These are phyloP conservation scores for Sherardia arvensis DNA, from an alignment of 257 asterid genomes.

Conservation along the genomic window DNA sequence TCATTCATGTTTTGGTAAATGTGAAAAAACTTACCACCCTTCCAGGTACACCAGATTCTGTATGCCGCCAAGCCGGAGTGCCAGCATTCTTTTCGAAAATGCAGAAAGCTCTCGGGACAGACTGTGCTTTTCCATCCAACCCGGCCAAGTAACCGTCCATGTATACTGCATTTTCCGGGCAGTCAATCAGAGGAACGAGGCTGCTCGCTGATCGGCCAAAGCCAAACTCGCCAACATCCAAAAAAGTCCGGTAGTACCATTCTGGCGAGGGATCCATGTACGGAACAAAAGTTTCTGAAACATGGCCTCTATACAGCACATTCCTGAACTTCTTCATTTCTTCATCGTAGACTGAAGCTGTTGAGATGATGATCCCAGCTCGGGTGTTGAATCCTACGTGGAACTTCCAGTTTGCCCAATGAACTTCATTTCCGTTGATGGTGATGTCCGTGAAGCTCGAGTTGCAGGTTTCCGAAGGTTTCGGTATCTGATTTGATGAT, in stretches of 20 bases:
- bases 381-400: constrained; percentile 54
- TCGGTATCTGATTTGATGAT: constrained; percentile 23
- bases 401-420: constrained; percentile 61
- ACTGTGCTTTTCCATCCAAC: constrained; percentile 35
- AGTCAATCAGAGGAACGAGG: constrained; percentile 45
- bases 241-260: constrained; percentile 57
- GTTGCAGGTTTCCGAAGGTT: constrained; percentile 13
- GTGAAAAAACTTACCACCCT: constrained; percentile 28
- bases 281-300: constrained; percentile 76
- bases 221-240: constrained; percentile 82
- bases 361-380: constrained; percentile 53
- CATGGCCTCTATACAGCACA: constrained; percentile 60
- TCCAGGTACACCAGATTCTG: constrained; percentile 60
- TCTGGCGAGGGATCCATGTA: constrained; percentile 64
- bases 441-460: constrained; percentile 18
- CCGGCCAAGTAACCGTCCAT: constrained; percentile 57
- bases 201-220: constrained; percentile 55
- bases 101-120: constrained; percentile 40
- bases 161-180: constrained; percentile 48
- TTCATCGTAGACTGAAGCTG: constrained; percentile 40
- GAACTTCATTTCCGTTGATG: constrained; percentile 32
- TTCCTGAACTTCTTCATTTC: constrained; percentile 22
- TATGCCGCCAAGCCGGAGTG: constrained; percentile 65
- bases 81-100: constrained; percentile 44
- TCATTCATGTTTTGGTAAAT: neutral